Base-by-base conservation (phyloP, 257 asterid species). In the Przewalskia tangutica region DNA sequence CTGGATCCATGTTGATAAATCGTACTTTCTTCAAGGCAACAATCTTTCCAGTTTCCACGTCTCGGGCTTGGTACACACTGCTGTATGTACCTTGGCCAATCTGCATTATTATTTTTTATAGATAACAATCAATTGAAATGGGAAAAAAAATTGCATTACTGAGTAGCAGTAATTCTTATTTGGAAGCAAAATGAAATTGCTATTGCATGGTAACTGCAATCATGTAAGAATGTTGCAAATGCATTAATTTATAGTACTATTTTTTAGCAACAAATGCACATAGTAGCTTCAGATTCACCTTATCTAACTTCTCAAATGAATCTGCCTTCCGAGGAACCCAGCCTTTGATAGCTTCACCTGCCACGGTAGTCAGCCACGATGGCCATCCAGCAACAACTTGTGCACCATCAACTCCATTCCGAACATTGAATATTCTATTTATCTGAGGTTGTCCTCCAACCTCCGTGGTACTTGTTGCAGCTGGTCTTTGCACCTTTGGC, bases 81-180 rank as follows among this genome's bases (percentile, higher is more conserved):
- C 98, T 94, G 84, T 94, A 94, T 78, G 98, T 94, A 81, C 98
- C 98, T 90, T 94, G 96, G 83, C 98, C 98, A 73, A 94, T 94
- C 98, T 94, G 93, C 81, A 51, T 68, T 17, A 67, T 65, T 6
- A n/a, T 54, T 56, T 27, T 55, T 75, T 50, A 73, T 50, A 27
- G 9, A 75, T 23, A 75, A 75, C 18, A 36, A 13, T 48, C 80
- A 50, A 50, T 50, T 75, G 63, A 8, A 50, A 75, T 7, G 27
- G 62, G 60, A 5, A 7, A 48, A 48, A 23, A 46, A 71, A 3
- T 73, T 23, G 12, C n/a, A 73, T 23, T 71, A 1, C 23, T 20
- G 42, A 48, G 32, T 27, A 27, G 1, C 32, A 27, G 32, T 27
- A 27, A 73, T 46, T 23, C 44, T 13, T 73, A 44, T 10, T 46